Percentiles rank a stretch among this genome's conserved stretches.
These are phyloP conservation scores for Penicillium psychrofluorescens DNA, from an alignment of 495 filamentous ascomycete genomes.

Conservation along the genomic window DNA sequence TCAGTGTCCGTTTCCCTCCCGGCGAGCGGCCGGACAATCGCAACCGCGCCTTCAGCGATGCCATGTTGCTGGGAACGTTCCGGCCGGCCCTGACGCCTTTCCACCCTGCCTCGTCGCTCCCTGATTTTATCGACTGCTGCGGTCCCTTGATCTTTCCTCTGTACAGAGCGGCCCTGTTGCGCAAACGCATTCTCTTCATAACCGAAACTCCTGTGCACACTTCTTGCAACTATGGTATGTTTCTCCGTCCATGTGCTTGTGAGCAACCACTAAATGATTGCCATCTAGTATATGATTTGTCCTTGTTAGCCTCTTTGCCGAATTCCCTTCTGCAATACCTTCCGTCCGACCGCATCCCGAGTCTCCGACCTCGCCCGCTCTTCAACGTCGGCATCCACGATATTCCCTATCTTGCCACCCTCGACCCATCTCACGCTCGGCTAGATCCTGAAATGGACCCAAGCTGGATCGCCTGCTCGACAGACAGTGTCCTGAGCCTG, in stretches of 20 bases:
- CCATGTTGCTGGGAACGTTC: constrained; percentile 49
- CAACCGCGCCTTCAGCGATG: constrained; percentile 36
- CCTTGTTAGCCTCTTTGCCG: constrained; percentile 74
- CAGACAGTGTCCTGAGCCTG: constrained; percentile 80
- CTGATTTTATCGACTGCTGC: constrained; percentile 68
- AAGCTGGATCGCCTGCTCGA: constrained; percentile 91
- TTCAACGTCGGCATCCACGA: constrained; percentile 92
- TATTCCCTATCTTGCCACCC: constrained; percentile 63
- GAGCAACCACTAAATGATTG: background rate
- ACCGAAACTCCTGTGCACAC: constrained; percentile 75
- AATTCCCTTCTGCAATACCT: constrained; percentile 58
- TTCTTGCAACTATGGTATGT: constrained; percentile 79
- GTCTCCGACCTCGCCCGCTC: constrained; percentile 68
- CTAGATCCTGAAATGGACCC: constrained; percentile 43
- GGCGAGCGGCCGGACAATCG: constrained; percentile 30
- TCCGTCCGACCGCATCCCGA: constrained; percentile 29
- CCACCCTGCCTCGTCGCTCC: constrained; percentile 81
- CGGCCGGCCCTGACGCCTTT: constrained; percentile 67
- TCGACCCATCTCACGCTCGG: constrained; percentile 12
- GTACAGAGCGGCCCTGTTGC: constrained; percentile 77
- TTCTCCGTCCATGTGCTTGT: background rate
- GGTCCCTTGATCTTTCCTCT: constrained; percentile 88
- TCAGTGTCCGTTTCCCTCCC: constrained; percentile 41
- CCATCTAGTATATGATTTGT: constrained; percentile 76
- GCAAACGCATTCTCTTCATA: constrained; percentile 82